These are phyloP conservation scores for Silene coronaria DNA, from an alignment of 179 eudicot genomes.

Conservation along the genomic window DNA sequence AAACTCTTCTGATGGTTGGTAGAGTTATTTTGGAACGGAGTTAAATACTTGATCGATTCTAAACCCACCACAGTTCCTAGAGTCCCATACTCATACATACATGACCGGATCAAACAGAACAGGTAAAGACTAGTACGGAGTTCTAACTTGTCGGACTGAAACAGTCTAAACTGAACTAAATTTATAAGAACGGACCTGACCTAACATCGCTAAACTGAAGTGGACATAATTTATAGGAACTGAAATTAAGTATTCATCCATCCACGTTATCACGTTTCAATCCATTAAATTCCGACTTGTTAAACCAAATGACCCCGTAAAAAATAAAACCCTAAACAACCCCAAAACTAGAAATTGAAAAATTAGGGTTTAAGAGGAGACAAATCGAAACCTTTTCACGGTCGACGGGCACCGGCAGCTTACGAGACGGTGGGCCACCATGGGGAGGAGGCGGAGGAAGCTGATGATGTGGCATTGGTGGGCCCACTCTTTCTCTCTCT, in stretches of 20 bases:
- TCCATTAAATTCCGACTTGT: no score
- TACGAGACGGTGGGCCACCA: constrained; percentile 36
- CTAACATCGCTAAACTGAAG: no score
- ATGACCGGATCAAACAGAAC: no score
- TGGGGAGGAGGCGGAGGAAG: constrained; percentile 18
- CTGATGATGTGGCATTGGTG: background rate
- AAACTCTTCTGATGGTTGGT: background rate
- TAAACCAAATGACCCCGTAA: no score
- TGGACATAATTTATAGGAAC: no score
- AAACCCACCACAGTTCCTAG: background rate
- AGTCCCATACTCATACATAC: background rate
- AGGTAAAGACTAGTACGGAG: no score
- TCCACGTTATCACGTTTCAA: no score
- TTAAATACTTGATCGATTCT: background rate
- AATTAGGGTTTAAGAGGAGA: background rate
- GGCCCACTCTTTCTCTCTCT: constrained; percentile 30
- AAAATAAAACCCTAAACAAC: background rate
- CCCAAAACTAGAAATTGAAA: background rate
- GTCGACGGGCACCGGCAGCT: constrained; percentile 41
- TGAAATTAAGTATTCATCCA: no score
- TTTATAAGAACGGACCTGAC: no score
- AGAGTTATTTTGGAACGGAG: background rate
- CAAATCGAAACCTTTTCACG: constrained; percentile 51
- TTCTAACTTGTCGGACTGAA: no score
- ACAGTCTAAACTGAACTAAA: no score